Conservation (phyloP, 352 stramenopile genomes). For the Phytophthora boehmeriae region DNA sequence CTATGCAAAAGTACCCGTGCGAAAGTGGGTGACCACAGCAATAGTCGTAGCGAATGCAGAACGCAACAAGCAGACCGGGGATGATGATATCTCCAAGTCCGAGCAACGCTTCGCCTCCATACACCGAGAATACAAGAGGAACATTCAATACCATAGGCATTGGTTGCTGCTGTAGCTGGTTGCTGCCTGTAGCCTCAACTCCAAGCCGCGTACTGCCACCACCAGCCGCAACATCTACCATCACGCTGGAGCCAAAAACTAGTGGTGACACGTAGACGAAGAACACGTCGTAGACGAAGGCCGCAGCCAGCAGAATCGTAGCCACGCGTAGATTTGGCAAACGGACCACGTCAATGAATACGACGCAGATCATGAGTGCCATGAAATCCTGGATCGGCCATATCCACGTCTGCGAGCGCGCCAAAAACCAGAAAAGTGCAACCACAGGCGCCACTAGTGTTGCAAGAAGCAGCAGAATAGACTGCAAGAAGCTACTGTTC, state of each 20-base stretch:
- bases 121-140: slow-evolving; percentile 88
- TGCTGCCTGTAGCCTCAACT: slow-evolving; percentile 8
- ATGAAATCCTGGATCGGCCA: slow-evolving; percentile 92
- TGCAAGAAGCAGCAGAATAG: slow-evolving; percentile 24
- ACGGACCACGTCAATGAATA: slow-evolving; percentile 89
- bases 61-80: slow-evolving; percentile 91
- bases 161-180: slow-evolving; percentile 11
- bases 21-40: slow-evolving; percentile 57
- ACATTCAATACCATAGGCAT: slow-evolving; percentile 84
- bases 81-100: slow-evolving; percentile 95
- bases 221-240: slow-evolving; percentile 91
- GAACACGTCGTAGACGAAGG: slow-evolving; percentile 95
- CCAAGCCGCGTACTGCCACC: slow-evolving; percentile 35
- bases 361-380: slow-evolving; percentile 87
- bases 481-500: slow-evolving; percentile 12
- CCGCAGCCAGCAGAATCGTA: slow-evolving; percentile 78
- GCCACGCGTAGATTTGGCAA: slow-evolving; percentile 79
- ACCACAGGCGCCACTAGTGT: slow-evolving; percentile 26
- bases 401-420: slow-evolving; percentile 57
- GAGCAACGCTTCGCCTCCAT: slow-evolving; percentile 90
- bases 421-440: slow-evolving; percentile 60
- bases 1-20: slow-evolving; percentile 78
- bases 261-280: slow-evolving; percentile 93
- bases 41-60: slow-evolving; percentile 92
- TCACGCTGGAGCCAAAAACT: slow-evolving; percentile 86